Base-by-base conservation (phyloP, 2,329 filamentous ascomycete genomes). In the Sporothrix dimorphospora region DNA sequence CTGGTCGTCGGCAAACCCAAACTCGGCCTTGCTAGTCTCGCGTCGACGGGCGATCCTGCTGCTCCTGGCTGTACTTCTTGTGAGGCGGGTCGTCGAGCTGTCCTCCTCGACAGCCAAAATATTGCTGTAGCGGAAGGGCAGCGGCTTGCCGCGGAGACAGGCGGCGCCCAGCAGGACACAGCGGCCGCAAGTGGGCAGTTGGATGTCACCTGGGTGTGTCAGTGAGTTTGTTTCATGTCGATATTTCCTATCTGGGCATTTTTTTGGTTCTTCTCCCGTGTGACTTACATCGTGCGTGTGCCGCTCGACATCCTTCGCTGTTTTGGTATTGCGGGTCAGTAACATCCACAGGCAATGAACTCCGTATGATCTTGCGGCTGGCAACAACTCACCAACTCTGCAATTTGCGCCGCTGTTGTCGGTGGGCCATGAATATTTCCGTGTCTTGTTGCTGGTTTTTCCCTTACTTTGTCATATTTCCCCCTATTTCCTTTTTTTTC, bases 1-100 rank as follows among this genome's bases (percentile, higher is more conserved):
- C 34, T 71, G 70, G 40, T 71, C 70, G 24, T 67, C 61, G n/a
- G 61, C 59, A 49, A 71, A 71, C n/a, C 53, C 70, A 67, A 71
- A 71, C 61, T 71, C 70, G 30, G 70, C 59, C 24, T 42, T 71
- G 38, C 24, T 57, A 2, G 51, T 4, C 34, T 71, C 47, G 19
- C 27, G 45, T 11, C 49, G 67, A 6, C 24, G 53, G 53, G 24
- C 12, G 21, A 11, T 12, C 34, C 57, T 45, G 7, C 6, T 27
- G 55, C 21, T 24, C 24, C 9, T 51, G 24, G 21, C 11, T 1
- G 53, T 14, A 5, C 59, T 42, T 14, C 59, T 6, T 2, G 70
- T 66, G 1, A 59, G 16, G 3, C 63, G 34, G 11, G 53, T 34
- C 1, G 49, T 9, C 2, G 16, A 1, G 30, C 16, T 47, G 27